Percentiles rank a stretch among this genome's conserved stretches.
Conservation (phyloP, 208 protist species). For the Porcisia hertigi region DNA sequence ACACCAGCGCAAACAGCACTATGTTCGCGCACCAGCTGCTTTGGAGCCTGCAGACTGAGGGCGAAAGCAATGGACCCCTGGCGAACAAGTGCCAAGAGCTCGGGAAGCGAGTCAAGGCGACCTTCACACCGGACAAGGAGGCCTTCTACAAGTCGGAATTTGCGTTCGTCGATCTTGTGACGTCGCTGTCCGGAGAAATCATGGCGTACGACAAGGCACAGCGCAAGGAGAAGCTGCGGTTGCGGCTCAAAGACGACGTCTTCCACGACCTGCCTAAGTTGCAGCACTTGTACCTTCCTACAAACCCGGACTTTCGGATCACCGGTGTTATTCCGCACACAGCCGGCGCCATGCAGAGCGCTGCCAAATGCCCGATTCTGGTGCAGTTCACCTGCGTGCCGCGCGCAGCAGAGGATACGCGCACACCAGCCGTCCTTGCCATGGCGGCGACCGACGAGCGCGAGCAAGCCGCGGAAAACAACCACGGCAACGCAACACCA, state of each 20-base stretch:
- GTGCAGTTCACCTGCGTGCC: slow-evolving; percentile 83
- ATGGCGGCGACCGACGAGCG: slow-evolving; percentile 16
- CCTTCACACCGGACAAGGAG: slow-evolving; percentile 48
- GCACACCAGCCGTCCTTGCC: slow-evolving; percentile 22
- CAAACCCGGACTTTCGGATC: slow-evolving; percentile 76
- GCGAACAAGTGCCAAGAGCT: slow-evolving; percentile 50
- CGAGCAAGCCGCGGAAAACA: slow-evolving; percentile 21
- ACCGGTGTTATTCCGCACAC: slow-evolving; percentile 70
- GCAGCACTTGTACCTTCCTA: slow-evolving; percentile 86
- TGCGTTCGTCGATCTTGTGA: slow-evolving; percentile 70
- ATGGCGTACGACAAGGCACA: slow-evolving; percentile 75
- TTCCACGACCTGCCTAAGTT: slow-evolving; percentile 53
- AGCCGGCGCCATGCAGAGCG: slow-evolving; percentile 86
- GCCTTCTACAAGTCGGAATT: slow-evolving; percentile 81
- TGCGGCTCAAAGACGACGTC: slow-evolving; percentile 58
- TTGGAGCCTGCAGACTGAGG: slow-evolving; percentile 81
- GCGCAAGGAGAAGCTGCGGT: slow-evolving; percentile 74
- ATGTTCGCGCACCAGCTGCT: slow-evolving; percentile 90
- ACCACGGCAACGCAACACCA: not conserved
- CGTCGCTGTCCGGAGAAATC: slow-evolving; percentile 81
- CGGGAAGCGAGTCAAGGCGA: slow-evolving; percentile 30
- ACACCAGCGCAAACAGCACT: slow-evolving; percentile 58
- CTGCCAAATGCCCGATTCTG: slow-evolving; percentile 92
- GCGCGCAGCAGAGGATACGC: slow-evolving; percentile 45
- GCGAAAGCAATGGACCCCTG: slow-evolving; percentile 46